A percentile compares a stretch with the other conserved stretches of the same genome.
phyloP scores from a whole-genome alignment of 2,329 filamentous ascomycete species.

The Cryphonectria nitschkei region DNA sequence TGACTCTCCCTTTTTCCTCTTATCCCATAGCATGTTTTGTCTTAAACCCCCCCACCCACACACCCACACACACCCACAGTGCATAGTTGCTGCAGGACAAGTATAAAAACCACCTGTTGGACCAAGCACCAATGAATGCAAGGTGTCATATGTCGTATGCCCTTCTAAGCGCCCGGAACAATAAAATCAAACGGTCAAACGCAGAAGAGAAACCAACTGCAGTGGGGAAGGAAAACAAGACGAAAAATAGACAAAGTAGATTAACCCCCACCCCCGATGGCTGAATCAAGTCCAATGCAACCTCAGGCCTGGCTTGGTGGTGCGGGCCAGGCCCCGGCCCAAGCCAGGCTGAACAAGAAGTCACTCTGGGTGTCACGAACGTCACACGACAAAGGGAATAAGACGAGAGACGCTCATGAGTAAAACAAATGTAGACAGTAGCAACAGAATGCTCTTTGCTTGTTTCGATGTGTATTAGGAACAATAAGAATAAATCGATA shows the following conservation, averaged over 20 bases:
- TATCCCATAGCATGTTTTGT: background rate
- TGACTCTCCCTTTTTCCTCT: background rate
- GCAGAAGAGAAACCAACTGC: background rate
- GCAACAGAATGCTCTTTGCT: background rate
- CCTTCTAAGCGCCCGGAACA: background rate
- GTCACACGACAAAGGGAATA: background rate
- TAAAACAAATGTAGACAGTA: background rate
- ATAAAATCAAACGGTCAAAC: background rate
- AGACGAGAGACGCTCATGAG: background rate
- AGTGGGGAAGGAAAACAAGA: background rate
- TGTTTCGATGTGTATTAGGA: background rate
- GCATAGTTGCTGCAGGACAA: background rate
- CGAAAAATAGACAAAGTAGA: background rate
- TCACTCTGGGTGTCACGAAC: background rate
- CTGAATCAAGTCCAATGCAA: background rate
- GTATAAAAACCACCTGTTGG: slow-evolving; percentile 7
- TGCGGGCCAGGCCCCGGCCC: background rate
- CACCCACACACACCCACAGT: background rate
- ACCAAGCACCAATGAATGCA: background rate
- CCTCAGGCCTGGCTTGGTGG: background rate
- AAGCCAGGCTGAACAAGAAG: background rate
- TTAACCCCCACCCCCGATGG: background rate
- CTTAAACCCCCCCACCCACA: background rate
- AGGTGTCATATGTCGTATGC: background rate
- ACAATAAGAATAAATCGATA: background rate